These are phyloP conservation scores for Onygena corvina DNA, from an alignment of 2,329 filamentous ascomycete species.

Conservation along the genomic window DNA sequence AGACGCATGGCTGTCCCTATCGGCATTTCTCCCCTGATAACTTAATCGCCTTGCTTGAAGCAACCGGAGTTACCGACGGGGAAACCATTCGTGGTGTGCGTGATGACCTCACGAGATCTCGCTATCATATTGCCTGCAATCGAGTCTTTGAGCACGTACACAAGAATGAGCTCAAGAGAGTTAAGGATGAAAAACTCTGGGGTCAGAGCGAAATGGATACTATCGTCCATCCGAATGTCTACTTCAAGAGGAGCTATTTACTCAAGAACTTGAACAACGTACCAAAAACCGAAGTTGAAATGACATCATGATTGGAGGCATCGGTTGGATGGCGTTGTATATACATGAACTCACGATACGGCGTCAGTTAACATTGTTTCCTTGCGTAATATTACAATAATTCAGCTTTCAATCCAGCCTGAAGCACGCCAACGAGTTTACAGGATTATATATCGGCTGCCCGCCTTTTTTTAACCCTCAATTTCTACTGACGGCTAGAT, in stretches of 20 bases:
- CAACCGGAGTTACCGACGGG: slow-evolving; percentile 66
- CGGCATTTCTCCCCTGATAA: slow-evolving; percentile 86
- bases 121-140: slow-evolving; percentile 94
- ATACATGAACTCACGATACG: too few relatives aligned
- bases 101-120: slow-evolving; percentile 77
- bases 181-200: slow-evolving; percentile 62
- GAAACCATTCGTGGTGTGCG: slow-evolving; percentile 67
- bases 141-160: slow-evolving; percentile 84
- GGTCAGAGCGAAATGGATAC: slow-evolving; percentile 72
- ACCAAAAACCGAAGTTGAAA: slow-evolving; percentile 43
- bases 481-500: too few relatives aligned
- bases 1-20: slow-evolving; percentile 93
- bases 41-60: slow-evolving; percentile 60
- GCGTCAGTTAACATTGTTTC: too few relatives aligned
- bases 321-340: too few relatives aligned
- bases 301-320: slow-evolving; percentile 37
- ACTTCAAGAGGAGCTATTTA: slow-evolving; percentile 88
- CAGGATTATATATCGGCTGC: too few relatives aligned
- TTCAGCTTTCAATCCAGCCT: too few relatives aligned
- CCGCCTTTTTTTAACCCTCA: too few relatives aligned
- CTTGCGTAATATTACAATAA: too few relatives aligned
- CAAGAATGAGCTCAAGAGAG: slow-evolving; percentile 62
- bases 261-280: slow-evolving; percentile 62
- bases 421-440: too few relatives aligned
- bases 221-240: slow-evolving; percentile 93